These are phyloP conservation scores for Oryza meyeriana DNA, from an alignment of 176 grass and related monocot species.

Conservation along the genomic window DNA sequence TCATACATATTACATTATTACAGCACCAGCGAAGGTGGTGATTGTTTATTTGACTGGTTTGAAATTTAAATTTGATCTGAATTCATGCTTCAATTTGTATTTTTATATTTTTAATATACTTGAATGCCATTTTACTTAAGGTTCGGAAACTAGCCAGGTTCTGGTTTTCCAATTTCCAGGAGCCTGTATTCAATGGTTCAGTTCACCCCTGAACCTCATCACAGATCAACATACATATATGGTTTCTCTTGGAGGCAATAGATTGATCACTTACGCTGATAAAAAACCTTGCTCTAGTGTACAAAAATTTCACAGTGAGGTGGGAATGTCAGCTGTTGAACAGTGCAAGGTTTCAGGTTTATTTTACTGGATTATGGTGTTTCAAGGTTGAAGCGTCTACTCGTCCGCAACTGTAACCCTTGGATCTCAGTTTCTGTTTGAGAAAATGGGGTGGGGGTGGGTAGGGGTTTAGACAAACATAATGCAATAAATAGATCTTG, in stretches of 20 bases:
- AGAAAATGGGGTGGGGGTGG: not conserved
- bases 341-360: constrained; percentile 2
- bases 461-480: not conserved
- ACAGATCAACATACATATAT: not conserved
- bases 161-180: not conserved
- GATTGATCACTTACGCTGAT: not conserved
- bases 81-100: not conserved
- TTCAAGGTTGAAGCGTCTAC: constrained; percentile 11
- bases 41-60: not conserved
- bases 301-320: not conserved
- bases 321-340: not conserved
- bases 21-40: not conserved
- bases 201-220: not conserved
- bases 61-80: not conserved
- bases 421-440: not conserved
- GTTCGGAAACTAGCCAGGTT: not conserved
- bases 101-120: not conserved
- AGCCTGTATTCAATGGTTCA: not conserved
- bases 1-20: not conserved
- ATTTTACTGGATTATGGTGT: not conserved
- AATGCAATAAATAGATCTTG: not conserved
- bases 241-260: no score
- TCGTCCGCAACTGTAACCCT: not conserved
- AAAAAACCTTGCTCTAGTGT: not conserved
- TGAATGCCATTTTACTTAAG: not conserved